Base-by-base conservation (phyloP, 148 eudicot genomes). In the Vaccinium corymbosum region DNA sequence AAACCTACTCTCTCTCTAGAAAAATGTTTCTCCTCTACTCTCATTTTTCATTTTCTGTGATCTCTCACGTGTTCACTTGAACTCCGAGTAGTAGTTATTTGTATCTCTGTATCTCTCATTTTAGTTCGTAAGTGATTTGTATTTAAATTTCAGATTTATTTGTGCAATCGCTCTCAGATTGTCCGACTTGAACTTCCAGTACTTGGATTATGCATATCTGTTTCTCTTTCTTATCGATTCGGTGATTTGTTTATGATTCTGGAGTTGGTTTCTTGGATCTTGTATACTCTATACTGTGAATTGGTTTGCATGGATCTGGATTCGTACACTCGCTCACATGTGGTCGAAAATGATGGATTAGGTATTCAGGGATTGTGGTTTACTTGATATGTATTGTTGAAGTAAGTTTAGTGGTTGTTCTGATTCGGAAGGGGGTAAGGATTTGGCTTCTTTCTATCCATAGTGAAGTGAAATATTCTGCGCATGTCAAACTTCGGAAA, bases 271-370 rank as follows among this genome's bases (percentile, higher is more conserved):
- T 59, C 64, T 6, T 59, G 29, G 12, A 8, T 9, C n/a, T 62
- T 0, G 0, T 62, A 62, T 62, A n/a, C 22, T 22, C 1, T 62
- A 62, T 22, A n/a, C 22, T 9, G 3, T 62, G 27, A 62, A 62
- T 32, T 81, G 27, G 57, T 64, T 51, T 48, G 57, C 51, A 49
- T 81, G 75, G 75, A 81, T 81, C 75, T 64, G 74, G 83, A 9
- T 80, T 38, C 13, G 12, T 12, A 35, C 42, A 0, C 25, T 5
- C 71, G 2, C 7, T 11, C 20, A 79, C 13, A 7, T 3, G 38
- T 35, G 38, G 38, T 20, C 25, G 7, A 20, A 7, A 1, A 62
- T 62, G 62, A 62, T 62, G 6, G 68, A 62, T 62, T 62, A n/a
- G 68, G 68, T n/a, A 62, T 20, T 62, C 27, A 0, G 10, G 0